A percentile compares a stretch with the other conserved stretches of the same genome.
Conservation (phyloP, 768 basidiomycete genomes). For the Amyloporia xantha region DNA sequence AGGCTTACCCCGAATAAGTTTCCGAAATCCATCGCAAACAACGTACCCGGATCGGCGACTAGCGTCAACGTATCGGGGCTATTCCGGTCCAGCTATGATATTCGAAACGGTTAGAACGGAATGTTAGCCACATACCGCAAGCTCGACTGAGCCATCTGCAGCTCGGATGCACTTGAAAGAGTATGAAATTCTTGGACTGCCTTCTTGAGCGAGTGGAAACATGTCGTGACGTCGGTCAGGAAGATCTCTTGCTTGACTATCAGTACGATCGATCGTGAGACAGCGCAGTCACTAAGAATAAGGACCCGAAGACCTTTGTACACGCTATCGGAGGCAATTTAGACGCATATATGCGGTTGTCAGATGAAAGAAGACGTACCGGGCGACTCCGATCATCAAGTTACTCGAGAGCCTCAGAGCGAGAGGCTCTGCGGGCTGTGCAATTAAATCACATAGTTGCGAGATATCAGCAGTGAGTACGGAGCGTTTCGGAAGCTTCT, state of each 20-base stretch:
- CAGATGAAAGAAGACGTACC: conserved; percentile 39
- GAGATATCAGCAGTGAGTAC: conserved; percentile 82
- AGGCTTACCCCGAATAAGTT: conserved; percentile 52
- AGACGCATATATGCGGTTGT: conserved; percentile 16
- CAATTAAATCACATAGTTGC: conserved; percentile 74
- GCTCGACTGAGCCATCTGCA: conserved; percentile 67
- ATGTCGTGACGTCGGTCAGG: conserved; percentile 70
- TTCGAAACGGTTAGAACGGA: too few relatives aligned
- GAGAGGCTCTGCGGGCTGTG: conserved; percentile 78
- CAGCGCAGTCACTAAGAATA: neutral
- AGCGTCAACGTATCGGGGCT: conserved; percentile 31
- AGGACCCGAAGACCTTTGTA: conserved; percentile 38
- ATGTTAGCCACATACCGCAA: conserved; percentile 56
- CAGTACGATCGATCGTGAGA: neutral
- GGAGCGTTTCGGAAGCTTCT: conserved; percentile 74
- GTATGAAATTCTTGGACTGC: conserved; percentile 61
- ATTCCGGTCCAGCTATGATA: too few relatives aligned
- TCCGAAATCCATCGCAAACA: conserved; percentile 54
- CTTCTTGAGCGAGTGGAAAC: conserved; percentile 73
- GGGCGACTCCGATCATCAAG: conserved; percentile 82
- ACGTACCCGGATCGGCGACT: conserved; percentile 41
- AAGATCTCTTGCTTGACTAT: conserved; percentile 83
- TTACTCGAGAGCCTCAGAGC: conserved; percentile 85
- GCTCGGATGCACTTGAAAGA: conserved; percentile 37
- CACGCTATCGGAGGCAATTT: conserved; percentile 26